These are phyloP conservation scores for Phyllosticta ampelicida DNA, from an alignment of 2,329 filamentous ascomycete species.

Conservation along the genomic window DNA sequence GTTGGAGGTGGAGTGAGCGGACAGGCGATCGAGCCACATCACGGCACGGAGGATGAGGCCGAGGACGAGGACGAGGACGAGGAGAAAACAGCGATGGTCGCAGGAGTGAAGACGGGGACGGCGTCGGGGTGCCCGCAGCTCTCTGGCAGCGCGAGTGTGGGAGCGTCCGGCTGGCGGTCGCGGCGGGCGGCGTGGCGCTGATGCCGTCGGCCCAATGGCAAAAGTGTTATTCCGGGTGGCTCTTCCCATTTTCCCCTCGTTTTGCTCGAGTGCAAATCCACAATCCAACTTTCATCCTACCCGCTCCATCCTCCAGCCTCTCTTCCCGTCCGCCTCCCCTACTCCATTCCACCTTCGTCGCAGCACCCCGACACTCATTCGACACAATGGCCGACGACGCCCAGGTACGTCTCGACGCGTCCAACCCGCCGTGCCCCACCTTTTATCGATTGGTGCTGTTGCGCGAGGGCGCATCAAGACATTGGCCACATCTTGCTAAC, in stretches of 20 bases:
- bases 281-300: slow-evolving; percentile 10
- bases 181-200: neutral
- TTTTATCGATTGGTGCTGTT: slow-evolving; percentile 20
- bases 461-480: slow-evolving; percentile 17
- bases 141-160: neutral
- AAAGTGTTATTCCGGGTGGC: slow-evolving; percentile 7
- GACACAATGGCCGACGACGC: slow-evolving; percentile 57
- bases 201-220: slow-evolving; percentile 2
- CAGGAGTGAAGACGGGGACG: too few species aligned
- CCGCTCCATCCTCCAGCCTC: slow-evolving; percentile 10
- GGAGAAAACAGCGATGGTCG: too few species aligned
- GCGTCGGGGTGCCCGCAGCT: neutral
- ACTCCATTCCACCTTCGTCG: slow-evolving; percentile 23
- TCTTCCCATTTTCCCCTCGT: slow-evolving; percentile 9
- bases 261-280: slow-evolving; percentile 7
- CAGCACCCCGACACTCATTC: slow-evolving; percentile 26
- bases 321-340: slow-evolving; percentile 17
- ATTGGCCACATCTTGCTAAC: slow-evolving; percentile 14
- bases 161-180: neutral
- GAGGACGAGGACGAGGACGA: too few species aligned
- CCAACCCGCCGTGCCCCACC: slow-evolving; percentile 27
- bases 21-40: slow-evolving; percentile 90
- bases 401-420: slow-evolving; percentile 41
- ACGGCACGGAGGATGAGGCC: slow-evolving; percentile 13
- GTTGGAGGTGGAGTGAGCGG: slow-evolving; percentile 53